Conservation (phyloP, 805 yeast genomes). For the Candida adriatica region DNA sequence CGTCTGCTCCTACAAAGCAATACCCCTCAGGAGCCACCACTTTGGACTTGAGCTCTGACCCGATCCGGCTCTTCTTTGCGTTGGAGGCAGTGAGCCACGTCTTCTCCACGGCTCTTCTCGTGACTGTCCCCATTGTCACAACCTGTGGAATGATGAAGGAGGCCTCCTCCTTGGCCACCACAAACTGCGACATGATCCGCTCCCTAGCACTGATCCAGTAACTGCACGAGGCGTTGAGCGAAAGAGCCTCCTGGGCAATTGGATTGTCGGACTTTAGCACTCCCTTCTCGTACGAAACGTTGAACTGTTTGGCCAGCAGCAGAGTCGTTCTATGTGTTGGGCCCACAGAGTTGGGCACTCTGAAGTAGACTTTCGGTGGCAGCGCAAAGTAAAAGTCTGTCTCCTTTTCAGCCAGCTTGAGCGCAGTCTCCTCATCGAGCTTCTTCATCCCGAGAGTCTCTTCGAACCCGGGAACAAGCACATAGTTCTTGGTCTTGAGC, state of each 20-base stretch:
- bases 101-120: constrained; percentile 93
- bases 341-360: constrained; percentile 87
- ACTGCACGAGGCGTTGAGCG: constrained; percentile 72
- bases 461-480: constrained; percentile 11
- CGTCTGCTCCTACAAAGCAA: constrained; percentile 95
- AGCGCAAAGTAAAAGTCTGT: constrained; percentile 5
- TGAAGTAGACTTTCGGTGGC: constrained; percentile 37
- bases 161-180: constrained; percentile 45
- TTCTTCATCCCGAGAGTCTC: constrained; percentile 9
- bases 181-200: constrained; percentile 79
- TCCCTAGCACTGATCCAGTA: constrained; percentile 93
- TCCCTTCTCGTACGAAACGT: constrained; percentile 67
- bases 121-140: constrained; percentile 92
- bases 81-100: constrained; percentile 98
- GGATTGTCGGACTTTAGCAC: constrained; percentile 62
- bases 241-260: constrained; percentile 69
- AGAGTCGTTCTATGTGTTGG: constrained; percentile 64
- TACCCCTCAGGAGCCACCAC: constrained; percentile 85
- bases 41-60: constrained; percentile 88
- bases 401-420: constrained; percentile 4
- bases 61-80: constrained; percentile 78
- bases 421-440: constrained; percentile 7
- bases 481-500: constrained; percentile 31
- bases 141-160: constrained; percentile 66
- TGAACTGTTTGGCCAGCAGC: constrained; percentile 70